Evolutionary conservation across 768 basidiomycete species (phyloP).

Genomic region (Pleurotus sapidus): DNA sequence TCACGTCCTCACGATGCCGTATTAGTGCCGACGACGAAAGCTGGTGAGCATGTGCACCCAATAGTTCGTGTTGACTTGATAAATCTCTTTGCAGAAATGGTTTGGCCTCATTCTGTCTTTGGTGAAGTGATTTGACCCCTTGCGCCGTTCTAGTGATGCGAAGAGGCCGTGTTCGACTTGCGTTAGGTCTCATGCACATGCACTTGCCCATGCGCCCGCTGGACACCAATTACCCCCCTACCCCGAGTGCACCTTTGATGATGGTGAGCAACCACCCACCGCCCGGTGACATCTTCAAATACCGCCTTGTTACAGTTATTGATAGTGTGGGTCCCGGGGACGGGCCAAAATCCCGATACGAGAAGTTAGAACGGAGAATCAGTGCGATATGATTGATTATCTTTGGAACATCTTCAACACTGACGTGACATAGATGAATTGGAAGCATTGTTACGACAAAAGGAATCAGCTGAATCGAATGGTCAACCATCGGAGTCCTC

Average conservation of each 20-base stretch:
- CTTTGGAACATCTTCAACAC: neutral
- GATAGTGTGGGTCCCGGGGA: constrained; percentile 38
- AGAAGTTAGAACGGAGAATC: constrained; percentile 66
- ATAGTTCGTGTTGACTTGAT: constrained; percentile 13
- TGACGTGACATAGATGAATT: constrained; percentile 50
- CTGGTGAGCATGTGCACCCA: constrained; percentile 42
- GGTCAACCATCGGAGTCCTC: constrained; percentile 1
- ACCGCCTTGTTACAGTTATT: constrained; percentile 30
- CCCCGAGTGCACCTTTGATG: constrained; percentile 79
- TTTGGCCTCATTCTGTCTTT: constrained; percentile 17
- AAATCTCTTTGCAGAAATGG: constrained; percentile 52
- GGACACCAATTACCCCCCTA: constrained; percentile 49
- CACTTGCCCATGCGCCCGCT: constrained; percentile 57
- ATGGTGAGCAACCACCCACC: constrained; percentile 38
- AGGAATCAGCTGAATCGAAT: constrained; percentile 30
- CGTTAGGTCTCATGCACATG: constrained; percentile 70
- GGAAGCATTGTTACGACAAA: constrained; percentile 62
- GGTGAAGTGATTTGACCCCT: neutral
- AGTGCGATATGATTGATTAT: constrained; percentile 36
- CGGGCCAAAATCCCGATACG: constrained; percentile 57
- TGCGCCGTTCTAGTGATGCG: constrained; percentile 51
- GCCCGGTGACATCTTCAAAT: neutral
- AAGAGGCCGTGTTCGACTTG: constrained; percentile 78
- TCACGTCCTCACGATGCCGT: constrained; percentile 9
- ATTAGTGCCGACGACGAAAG: constrained; percentile 69